Conservation (phyloP, 331 rosid genomes). For the Pyrus hybrid region DNA sequence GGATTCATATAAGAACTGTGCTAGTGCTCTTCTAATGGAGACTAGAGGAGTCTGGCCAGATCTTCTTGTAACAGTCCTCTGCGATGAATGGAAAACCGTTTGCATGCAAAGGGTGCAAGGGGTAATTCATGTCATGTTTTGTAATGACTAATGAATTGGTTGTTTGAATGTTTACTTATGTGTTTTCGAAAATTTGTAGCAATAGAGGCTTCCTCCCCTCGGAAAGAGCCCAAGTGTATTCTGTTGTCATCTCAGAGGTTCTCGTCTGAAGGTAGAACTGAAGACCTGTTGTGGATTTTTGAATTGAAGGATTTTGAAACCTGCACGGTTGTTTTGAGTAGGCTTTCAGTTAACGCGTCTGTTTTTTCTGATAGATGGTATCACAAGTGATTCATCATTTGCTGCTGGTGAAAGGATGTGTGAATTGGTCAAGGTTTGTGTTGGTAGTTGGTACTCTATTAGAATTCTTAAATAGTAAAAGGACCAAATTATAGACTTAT, state of each 20-base stretch:
- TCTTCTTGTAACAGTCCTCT: conserved; percentile 51
- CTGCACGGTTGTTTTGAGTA: background rate
- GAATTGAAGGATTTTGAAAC: conserved; percentile 4
- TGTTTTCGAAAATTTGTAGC: conserved; percentile 35
- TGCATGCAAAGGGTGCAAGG: conserved; percentile 71
- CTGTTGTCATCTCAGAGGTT: conserved; percentile 40
- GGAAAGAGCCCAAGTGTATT: conserved; percentile 54
- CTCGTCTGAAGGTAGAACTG: conserved; percentile 37
- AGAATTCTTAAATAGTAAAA: background rate
- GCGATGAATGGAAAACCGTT: conserved; percentile 80
- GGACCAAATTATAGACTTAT: background rate
- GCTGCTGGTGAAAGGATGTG: conserved; percentile 75
- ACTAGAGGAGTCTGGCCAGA: conserved; percentile 71
- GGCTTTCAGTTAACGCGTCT: conserved; percentile 4
- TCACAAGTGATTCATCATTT: conserved; percentile 54
- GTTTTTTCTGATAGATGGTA: conserved; percentile 31
- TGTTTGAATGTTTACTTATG: conserved; percentile 9
- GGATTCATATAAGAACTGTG: conserved; percentile 56
- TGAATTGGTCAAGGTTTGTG: conserved; percentile 70
- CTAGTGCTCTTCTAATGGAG: conserved; percentile 50
- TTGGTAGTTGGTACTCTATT: conserved; percentile 3
- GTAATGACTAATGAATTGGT: background rate
- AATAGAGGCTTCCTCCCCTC: conserved; percentile 72
- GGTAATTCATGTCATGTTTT: conserved; percentile 35
- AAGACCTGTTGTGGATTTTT: background rate